These are phyloP conservation scores for Fragaria iinumae DNA, from an alignment of 306 rosid genomes.

Conservation along the genomic window DNA sequence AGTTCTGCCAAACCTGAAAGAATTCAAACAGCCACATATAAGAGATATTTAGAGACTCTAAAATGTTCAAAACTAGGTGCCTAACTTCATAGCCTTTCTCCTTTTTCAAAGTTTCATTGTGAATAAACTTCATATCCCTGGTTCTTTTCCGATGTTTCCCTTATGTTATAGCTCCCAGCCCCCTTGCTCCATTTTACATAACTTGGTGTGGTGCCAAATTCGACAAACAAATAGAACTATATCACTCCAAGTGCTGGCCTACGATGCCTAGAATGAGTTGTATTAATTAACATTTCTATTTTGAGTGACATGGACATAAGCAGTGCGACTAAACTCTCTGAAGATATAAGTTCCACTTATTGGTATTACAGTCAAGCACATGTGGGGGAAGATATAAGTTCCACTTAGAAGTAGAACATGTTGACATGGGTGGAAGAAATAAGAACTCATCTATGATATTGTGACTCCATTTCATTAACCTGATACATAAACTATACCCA, in stretches of 20 bases:
- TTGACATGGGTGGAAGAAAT: not conserved
- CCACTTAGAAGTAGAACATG: not conserved
- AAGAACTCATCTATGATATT: not conserved
- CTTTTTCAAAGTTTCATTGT: not conserved
- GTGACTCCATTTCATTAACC: not conserved
- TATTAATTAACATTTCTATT: not conserved
- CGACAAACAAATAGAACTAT: not conserved
- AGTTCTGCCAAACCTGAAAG: conserved; percentile 81
- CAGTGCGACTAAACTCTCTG: not conserved
- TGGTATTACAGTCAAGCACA: not conserved
- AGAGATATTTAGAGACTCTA: not conserved
- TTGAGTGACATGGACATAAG: not conserved
- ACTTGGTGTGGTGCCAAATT: not conserved
- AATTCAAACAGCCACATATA: conserved; percentile 14
- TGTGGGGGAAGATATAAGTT: not conserved
- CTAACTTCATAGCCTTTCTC: not conserved
- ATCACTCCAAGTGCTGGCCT: not conserved
- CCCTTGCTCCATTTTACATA: not conserved
- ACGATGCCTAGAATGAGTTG: not conserved
- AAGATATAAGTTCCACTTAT: not conserved
- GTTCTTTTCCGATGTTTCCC: not conserved
- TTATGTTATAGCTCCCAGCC: not conserved
- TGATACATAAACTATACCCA: not conserved
- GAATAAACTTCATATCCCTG: not conserved
- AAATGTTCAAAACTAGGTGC: not conserved